Base-by-base conservation (phyloP, 2,329 filamentous ascomycete genomes). In the Boeremia lycopersici region DNA sequence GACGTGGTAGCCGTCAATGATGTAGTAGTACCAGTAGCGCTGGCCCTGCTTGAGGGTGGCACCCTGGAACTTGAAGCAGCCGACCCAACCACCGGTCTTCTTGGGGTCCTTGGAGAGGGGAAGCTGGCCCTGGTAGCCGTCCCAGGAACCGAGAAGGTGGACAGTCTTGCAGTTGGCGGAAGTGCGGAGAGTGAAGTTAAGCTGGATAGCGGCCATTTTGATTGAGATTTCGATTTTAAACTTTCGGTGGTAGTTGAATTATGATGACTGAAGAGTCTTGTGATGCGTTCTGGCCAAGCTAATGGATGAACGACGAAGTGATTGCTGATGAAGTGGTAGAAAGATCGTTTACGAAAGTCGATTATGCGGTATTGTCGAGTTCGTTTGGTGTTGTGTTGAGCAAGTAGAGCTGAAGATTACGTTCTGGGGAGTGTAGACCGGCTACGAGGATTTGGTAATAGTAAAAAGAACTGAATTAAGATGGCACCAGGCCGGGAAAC, bases 11-110 rank as follows among this genome's bases (percentile, higher is more conserved):
- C 95, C 95, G 77, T 99, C 95, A 78, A 98, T 95, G 87, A 98
- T 97, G 85, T 97, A 99, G 87, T 99, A 99, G 88, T 98, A 99
- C 95, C 95, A 99, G 87, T 98, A 98, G 75, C 93, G 89, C 76
- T 91, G 87, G 76, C 93, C 92, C 69, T 91, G 83, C 82, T 93
- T 88, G 70, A 98, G 85, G 57, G 91, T 93, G 60, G 86, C 80
- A 75, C 89, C 89, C 80, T 95, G 90, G 82, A 99, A 97, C 81
- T 91, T 89, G 84, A 99, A 97, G 72, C 91, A 96, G 73, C 93
- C 95, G 77, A 93, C 90, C 92, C 93, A 98, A 68, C 89, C 89
- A 74, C 92, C 92, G 53, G 89, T 86, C 83, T 96, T 96, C 79
- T 88, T 88, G 43, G 89, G 85, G 73, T 96, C 91, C 82, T 92